These are phyloP conservation scores for Candida morakotiae DNA, from an alignment of 805 yeast genomes.

Conservation along the genomic window DNA sequence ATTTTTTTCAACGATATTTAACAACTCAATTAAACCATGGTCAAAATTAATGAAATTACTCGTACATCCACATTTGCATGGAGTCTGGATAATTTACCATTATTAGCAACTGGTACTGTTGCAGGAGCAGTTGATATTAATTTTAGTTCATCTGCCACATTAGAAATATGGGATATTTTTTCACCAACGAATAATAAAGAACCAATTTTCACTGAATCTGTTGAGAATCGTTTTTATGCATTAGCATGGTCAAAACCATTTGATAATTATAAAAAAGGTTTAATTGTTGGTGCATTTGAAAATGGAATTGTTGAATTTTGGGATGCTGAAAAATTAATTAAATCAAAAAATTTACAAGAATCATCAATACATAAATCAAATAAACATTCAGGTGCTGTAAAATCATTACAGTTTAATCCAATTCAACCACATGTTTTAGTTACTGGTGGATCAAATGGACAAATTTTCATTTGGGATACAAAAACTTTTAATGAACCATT, in stretches of 20 bases:
- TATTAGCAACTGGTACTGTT: conserved; percentile 86
- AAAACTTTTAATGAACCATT: conserved; percentile 54
- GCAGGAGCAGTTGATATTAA: conserved; percentile 93
- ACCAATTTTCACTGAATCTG: conserved; percentile 33
- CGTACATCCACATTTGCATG: conserved; percentile 95
- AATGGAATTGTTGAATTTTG: conserved; percentile 76
- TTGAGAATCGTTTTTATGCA: conserved; percentile 56
- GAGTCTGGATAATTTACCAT: conserved; percentile 75
- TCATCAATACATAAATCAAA: conserved; percentile 47
- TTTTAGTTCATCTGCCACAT: conserved; percentile 72
- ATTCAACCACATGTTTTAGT: conserved; percentile 68
- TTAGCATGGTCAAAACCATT: conserved; percentile 75
- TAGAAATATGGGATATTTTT: conserved; percentile 76
- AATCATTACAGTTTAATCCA: conserved; percentile 73
- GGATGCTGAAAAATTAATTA: conserved; percentile 54
- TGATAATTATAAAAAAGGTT: conserved; percentile 44
- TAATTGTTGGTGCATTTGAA: conserved; percentile 88
- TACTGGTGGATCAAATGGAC: conserved; percentile 86
- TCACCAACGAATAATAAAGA: conserved; percentile 24
- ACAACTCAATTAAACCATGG: conserved; percentile 40
- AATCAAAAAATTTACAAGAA: conserved; percentile 33
- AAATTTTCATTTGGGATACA: conserved; percentile 87
- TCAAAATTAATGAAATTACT: conserved; percentile 76
- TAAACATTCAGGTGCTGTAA: conserved; percentile 68
- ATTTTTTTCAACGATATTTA: conserved; percentile 1